Percentiles rank a stretch among this genome's conserved stretches.
phyloP scores from a whole-genome alignment of 768 basidiomycete genomes.

The Aureoboletus auriporus region DNA sequence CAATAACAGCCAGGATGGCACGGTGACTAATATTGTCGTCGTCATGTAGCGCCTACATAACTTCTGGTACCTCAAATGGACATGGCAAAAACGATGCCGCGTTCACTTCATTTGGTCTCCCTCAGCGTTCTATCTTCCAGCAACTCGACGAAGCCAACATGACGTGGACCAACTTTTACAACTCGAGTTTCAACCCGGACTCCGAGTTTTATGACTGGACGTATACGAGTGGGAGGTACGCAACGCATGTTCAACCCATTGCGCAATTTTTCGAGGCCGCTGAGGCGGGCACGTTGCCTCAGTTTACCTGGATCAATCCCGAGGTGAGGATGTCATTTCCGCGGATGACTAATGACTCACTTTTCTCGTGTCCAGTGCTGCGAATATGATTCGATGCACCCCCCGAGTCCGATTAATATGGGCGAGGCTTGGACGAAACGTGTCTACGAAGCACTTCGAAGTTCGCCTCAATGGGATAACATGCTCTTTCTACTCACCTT shows the following conservation, averaged over 20 bases:
- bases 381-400: constrained; percentile 24
- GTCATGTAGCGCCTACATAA: constrained; percentile 18
- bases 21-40: neutral
- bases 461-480: constrained; percentile 21
- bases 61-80: constrained; percentile 24
- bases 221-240: constrained; percentile 8
- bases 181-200: constrained; percentile 25
- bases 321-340: constrained; percentile 9
- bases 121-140: constrained; percentile 26
- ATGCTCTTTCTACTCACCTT: constrained; percentile 21
- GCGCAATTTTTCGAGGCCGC: constrained; percentile 18
- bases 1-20: too few species aligned
- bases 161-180: constrained; percentile 25
- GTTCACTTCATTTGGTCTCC: constrained; percentile 17
- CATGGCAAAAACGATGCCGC: constrained; percentile 17
- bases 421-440: constrained; percentile 23
- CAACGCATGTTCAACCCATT: constrained; percentile 17
- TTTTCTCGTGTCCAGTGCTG: constrained; percentile 14
- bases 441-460: constrained; percentile 22
- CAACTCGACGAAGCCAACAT: constrained; percentile 24
- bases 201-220: constrained; percentile 23
- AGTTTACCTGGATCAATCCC: constrained; percentile 25
- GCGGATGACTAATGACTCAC: too few species aligned
- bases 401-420: constrained; percentile 22
- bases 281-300: constrained; percentile 19